phyloP scores from a whole-genome alignment of 2,329 filamentous ascomycete genomes.

The Penicillium sp. region DNA sequence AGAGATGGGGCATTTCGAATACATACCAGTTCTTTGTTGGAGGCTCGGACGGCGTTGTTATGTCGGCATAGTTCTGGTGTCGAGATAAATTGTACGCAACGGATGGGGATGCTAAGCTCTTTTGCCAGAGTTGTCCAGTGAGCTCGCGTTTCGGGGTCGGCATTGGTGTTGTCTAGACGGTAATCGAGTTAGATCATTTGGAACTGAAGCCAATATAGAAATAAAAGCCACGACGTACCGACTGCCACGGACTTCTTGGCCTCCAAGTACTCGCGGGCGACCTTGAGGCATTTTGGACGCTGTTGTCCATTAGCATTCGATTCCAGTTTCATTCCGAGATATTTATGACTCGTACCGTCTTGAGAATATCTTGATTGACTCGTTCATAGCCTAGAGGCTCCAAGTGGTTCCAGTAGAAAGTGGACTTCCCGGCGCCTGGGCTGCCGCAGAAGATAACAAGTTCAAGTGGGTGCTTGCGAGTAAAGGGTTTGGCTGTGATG shows the following conservation, averaged over 20 bases:
- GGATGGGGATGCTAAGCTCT: slow-evolving; percentile 62
- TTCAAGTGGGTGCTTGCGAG: slow-evolving; percentile 59
- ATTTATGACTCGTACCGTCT: slow-evolving; percentile 45
- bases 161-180: slow-evolving; percentile 84
- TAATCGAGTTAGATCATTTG: slow-evolving; percentile 10
- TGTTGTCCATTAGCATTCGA: slow-evolving; percentile 20
- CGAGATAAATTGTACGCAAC: slow-evolving; percentile 77
- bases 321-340: not conserved
- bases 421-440: slow-evolving; percentile 84
- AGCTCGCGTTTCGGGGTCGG: slow-evolving; percentile 65
- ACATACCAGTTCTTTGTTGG: slow-evolving; percentile 42
- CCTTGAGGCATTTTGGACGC: slow-evolving; percentile 60
- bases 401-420: slow-evolving; percentile 72
- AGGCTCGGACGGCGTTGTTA: slow-evolving; percentile 73
- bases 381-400: slow-evolving; percentile 71
- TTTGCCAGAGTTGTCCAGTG: slow-evolving; percentile 69
- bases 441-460: slow-evolving; percentile 80
- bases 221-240: slow-evolving; percentile 47
- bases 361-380: slow-evolving; percentile 83
- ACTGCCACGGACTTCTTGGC: slow-evolving; percentile 63
- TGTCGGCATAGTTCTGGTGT: slow-evolving; percentile 64
- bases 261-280: slow-evolving; percentile 57
- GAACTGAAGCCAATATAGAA: not conserved
- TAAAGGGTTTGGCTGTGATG: slow-evolving; percentile 29
- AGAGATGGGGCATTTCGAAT: not conserved